phyloP scores from a whole-genome alignment of 2,329 filamentous ascomycete genomes.

The Pseudocercospora eumusae region DNA sequence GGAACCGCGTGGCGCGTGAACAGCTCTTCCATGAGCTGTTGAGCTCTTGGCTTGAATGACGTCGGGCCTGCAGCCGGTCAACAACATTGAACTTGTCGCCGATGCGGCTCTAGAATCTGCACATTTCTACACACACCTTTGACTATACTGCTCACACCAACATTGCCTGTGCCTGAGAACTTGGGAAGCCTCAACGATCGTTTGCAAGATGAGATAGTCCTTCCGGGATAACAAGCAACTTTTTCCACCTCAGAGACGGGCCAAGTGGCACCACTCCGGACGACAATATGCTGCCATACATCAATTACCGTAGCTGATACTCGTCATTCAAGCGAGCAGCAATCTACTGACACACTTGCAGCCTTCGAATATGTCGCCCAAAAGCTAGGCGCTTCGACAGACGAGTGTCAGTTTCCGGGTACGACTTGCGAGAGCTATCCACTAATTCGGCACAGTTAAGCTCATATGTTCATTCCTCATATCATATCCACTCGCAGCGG shows the following conservation, averaged over 20 bases:
- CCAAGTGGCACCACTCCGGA: conserved; percentile 13
- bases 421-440: background rate
- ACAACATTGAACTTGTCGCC: conserved; percentile 1
- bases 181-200: background rate
- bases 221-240: background rate
- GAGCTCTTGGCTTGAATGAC: conserved; percentile 2
- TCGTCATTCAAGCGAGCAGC: conserved; percentile 3
- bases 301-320: conserved; percentile 59
- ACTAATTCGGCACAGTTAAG: conserved; percentile 66
- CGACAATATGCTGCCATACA: conserved; percentile 61
- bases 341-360: conserved; percentile 39
- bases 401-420: conserved; percentile 57
- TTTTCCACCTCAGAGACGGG: background rate
- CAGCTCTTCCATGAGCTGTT: too few relatives aligned
- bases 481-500: conserved; percentile 85
- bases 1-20: conserved; percentile 1
- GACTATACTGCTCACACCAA: background rate
- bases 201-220: conserved; percentile 8
- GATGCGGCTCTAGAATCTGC: background rate
- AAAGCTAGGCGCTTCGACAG: conserved; percentile 62
- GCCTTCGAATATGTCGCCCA: conserved; percentile 62
- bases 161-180: background rate
- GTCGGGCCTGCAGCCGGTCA: background rate
- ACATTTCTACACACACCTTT: background rate
- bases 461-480: conserved; percentile 86